These are phyloP conservation scores for Lentinula lateritia DNA, from an alignment of 768 basidiomycete species.

Conservation along the genomic window DNA sequence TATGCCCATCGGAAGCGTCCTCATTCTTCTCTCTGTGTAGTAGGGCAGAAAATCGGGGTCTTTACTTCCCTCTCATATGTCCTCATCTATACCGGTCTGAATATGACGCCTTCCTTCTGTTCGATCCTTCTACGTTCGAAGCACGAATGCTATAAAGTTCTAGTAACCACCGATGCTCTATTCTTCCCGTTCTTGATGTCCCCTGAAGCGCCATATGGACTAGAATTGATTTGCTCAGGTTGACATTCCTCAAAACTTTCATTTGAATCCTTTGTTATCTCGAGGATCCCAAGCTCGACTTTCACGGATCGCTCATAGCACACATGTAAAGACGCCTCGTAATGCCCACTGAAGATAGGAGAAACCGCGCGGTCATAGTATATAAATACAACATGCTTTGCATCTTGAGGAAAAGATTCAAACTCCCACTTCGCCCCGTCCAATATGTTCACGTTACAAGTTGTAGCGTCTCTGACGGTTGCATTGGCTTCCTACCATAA, in stretches of 20 bases:
- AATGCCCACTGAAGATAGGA: background rate
- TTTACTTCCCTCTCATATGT: background rate
- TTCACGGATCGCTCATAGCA: background rate
- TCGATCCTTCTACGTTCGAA: background rate
- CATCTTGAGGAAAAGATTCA: background rate
- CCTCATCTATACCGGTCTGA: background rate
- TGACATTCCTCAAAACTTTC: background rate
- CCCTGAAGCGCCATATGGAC: background rate
- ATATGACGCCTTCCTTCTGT: background rate
- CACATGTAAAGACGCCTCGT: background rate
- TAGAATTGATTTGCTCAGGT: background rate
- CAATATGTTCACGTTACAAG: background rate
- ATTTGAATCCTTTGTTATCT: background rate
- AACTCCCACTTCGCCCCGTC: background rate
- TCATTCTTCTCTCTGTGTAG: background rate
- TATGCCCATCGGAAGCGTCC: background rate
- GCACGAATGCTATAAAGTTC: background rate
- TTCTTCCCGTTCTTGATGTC: background rate
- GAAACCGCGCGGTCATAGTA: background rate
- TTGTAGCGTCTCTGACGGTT: background rate
- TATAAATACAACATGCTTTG: background rate
- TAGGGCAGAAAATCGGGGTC: background rate
- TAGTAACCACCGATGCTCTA: background rate
- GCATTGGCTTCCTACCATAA: background rate
- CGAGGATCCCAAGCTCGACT: background rate